These are phyloP conservation scores for Pascua sp. DNA, from an alignment of 1,284 basidiomycete species.

Conservation along the genomic window DNA sequence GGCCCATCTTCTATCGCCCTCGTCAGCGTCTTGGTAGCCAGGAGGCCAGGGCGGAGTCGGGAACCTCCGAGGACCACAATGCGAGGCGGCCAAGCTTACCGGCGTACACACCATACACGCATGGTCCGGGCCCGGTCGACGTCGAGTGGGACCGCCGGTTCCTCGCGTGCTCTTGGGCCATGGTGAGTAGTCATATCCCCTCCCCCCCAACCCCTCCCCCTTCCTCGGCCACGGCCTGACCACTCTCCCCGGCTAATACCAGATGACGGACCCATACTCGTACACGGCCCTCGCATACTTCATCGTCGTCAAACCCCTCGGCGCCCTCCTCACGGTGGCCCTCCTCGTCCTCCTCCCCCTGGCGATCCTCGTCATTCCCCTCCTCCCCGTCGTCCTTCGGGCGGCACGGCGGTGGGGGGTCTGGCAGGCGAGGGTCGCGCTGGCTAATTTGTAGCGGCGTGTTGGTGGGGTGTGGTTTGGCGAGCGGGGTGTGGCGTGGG, in stretches of 20 bases:
- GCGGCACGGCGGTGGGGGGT: constrained; percentile 34
- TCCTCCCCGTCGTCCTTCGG: constrained; percentile 40
- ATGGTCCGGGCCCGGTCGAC: constrained; percentile 10
- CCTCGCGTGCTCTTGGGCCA: constrained; percentile 43
- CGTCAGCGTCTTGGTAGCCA: no score
- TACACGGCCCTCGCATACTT: constrained; percentile 48
- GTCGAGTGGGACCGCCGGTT: constrained; percentile 44
- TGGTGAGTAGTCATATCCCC: constrained; percentile 34
- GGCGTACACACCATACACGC: no score
- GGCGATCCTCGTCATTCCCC: constrained; percentile 27
- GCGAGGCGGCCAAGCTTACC: no score
- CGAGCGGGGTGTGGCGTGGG: background rate
- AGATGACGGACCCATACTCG: constrained; percentile 45
- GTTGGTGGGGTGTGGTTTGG: no score
- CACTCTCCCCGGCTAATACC: constrained; percentile 1
- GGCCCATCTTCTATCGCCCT: constrained; percentile 37
- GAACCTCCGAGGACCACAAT: no score
- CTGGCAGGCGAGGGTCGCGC: constrained; percentile 45
- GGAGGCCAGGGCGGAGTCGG: no score
- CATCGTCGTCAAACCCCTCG: constrained; percentile 46
- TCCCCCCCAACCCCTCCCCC: no score
- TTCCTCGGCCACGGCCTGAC: no score
- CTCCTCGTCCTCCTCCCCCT: constrained; percentile 38
- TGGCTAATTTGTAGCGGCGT: constrained; percentile 34
- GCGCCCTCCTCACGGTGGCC: constrained; percentile 41